Conservation (phyloP, 2,329 filamentous ascomycete species). For the Metarhizium brunneum region DNA sequence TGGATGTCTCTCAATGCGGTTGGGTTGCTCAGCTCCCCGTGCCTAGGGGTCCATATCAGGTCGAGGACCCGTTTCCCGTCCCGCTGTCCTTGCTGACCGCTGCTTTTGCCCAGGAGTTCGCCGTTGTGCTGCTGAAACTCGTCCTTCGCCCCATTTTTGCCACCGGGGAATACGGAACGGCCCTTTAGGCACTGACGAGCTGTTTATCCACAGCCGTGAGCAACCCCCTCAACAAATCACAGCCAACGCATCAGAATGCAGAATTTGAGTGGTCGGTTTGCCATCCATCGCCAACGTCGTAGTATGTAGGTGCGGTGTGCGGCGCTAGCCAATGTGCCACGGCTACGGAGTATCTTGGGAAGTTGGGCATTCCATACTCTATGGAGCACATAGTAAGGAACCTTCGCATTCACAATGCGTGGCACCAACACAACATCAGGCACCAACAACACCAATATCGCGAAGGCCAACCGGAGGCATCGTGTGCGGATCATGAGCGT, state of each 20-base stretch:
- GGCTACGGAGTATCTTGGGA: neutral
- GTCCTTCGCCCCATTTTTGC: neutral
- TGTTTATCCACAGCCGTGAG: neutral
- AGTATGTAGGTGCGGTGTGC: neutral
- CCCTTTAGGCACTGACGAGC: neutral
- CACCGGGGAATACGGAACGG: neutral
- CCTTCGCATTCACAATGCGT: neutral
- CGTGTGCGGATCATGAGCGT: neutral
- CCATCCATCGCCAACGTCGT: neutral
- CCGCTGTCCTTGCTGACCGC: neutral
- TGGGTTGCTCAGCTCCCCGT: neutral
- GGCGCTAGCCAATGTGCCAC: neutral
- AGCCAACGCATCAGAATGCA: neutral
- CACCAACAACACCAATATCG: constrained; percentile 1
- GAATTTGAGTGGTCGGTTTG: neutral
- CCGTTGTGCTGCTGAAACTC: neutral
- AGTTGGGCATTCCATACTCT: neutral
- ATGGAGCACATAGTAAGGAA: neutral
- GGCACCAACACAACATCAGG: constrained; percentile 4
- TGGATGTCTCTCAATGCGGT: constrained; percentile 4
- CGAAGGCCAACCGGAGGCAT: neutral
- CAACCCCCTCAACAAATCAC: neutral
- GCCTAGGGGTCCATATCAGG: neutral
- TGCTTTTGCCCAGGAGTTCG: neutral
- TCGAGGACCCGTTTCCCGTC: neutral